Conservation (phyloP, 331 rosid genomes). For the Telfairia occidentalis region DNA sequence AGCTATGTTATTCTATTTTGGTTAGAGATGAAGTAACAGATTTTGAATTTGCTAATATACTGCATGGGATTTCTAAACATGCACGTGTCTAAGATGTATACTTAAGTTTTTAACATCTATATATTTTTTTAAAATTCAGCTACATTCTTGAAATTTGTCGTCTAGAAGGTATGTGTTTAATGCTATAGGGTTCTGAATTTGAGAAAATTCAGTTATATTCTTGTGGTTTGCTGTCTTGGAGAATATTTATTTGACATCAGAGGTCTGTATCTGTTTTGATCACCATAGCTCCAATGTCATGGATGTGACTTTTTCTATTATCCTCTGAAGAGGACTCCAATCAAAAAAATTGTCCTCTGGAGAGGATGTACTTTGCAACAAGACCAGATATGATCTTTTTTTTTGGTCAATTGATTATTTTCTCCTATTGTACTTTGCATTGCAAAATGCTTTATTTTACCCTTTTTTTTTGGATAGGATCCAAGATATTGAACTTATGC, state of each 20-base stretch:
- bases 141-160: not conserved
- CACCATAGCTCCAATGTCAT: not conserved
- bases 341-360: not conserved
- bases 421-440: constrained; percentile 1
- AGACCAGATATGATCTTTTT: not conserved
- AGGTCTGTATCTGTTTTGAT: not conserved
- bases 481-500: constrained; percentile 94
- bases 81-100: not conserved
- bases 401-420: not conserved
- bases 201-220: not conserved
- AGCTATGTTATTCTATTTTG: not conserved
- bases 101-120: constrained; percentile 5
- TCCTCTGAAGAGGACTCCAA: not conserved
- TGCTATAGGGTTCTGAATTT: not conserved
- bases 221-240: not conserved
- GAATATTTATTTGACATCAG: not conserved
- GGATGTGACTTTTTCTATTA: not conserved
- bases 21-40: not conserved
- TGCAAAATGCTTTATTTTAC: constrained; percentile 17
- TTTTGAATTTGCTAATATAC: not conserved
- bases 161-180: not conserved
- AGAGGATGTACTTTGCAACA: not conserved
- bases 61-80: not conserved
- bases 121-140: not conserved
- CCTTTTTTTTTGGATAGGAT: constrained; percentile 39